Evolutionary conservation across 2,329 filamentous ascomycete genomes (phyloP).

Genomic region (Hirsutella minnesotensis): DNA sequence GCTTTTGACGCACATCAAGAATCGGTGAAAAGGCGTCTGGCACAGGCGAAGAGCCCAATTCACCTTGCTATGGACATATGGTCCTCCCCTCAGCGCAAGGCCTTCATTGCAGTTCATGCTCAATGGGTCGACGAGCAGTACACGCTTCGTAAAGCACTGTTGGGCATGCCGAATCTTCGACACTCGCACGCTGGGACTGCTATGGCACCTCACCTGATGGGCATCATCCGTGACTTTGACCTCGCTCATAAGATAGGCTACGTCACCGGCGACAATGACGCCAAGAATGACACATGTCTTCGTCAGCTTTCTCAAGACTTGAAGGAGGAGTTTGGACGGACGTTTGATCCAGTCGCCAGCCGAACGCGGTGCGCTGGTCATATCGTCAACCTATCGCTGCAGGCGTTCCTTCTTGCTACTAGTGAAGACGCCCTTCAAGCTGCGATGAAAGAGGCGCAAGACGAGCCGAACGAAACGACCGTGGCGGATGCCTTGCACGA

Average conservation of each 20-base stretch:
- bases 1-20: too few relatives aligned
- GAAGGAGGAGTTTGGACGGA: neutral
- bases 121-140: neutral
- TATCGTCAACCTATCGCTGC: too few relatives aligned
- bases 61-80: neutral
- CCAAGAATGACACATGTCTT: neutral
- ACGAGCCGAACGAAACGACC: too few relatives aligned
- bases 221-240: neutral
- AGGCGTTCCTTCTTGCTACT: neutral
- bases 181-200: neutral
- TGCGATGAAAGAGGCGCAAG: too few relatives aligned
- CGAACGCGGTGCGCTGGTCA: too few relatives aligned
- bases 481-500: neutral
- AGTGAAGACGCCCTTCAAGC: neutral
- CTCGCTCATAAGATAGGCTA: neutral
- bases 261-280: too few relatives aligned
- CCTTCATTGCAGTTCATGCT: neutral
- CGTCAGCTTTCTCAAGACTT: neutral
- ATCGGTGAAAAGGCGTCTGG: too few relatives aligned
- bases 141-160: neutral
- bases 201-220: neutral
- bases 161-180: neutral
- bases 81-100: neutral
- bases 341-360: neutral
- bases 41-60: too few relatives aligned